Conservation (phyloP, 2,329 filamentous ascomycete genomes). For the Colletotrichum orchidophilum region DNA sequence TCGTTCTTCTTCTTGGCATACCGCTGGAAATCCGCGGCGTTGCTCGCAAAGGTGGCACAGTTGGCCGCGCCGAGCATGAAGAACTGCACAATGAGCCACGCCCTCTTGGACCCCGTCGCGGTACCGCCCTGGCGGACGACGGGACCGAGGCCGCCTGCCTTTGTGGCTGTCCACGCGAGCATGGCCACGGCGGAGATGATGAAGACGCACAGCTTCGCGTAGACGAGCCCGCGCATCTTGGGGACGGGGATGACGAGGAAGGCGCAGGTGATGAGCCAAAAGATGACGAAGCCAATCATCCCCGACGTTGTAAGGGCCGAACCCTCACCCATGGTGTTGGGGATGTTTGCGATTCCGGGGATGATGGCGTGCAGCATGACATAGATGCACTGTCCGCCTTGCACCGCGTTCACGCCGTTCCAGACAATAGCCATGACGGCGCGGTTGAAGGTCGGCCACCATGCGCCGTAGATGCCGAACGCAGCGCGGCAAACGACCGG, state of each 20-base stretch:
- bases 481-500: constrained; percentile 52
- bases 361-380: constrained; percentile 52
- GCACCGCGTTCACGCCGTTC: constrained; percentile 52
- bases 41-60: constrained; percentile 49
- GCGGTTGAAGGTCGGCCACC: constrained; percentile 54
- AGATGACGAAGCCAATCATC: constrained; percentile 53
- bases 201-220: constrained; percentile 45
- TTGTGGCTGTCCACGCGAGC: constrained; percentile 69
- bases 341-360: constrained; percentile 49
- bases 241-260: constrained; percentile 47
- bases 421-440: constrained; percentile 56
- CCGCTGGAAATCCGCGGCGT: constrained; percentile 54
- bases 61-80: constrained; percentile 47
- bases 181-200: constrained; percentile 49
- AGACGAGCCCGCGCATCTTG: constrained; percentile 34
- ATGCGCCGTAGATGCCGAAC: constrained; percentile 55
- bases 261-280: constrained; percentile 51
- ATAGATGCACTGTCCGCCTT: constrained; percentile 45
- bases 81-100: constrained; percentile 49
- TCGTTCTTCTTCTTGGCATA: constrained; percentile 52
- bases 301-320: constrained; percentile 50
- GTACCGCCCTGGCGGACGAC: constrained; percentile 72
- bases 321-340: constrained; percentile 49
- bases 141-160: constrained; percentile 74
- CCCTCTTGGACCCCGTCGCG: constrained; percentile 52